Percentiles rank a stretch among this genome's conserved stretches.
Conservation (phyloP, 2,329 filamentous ascomycete species). For the Scleromitrula shiraiana region DNA sequence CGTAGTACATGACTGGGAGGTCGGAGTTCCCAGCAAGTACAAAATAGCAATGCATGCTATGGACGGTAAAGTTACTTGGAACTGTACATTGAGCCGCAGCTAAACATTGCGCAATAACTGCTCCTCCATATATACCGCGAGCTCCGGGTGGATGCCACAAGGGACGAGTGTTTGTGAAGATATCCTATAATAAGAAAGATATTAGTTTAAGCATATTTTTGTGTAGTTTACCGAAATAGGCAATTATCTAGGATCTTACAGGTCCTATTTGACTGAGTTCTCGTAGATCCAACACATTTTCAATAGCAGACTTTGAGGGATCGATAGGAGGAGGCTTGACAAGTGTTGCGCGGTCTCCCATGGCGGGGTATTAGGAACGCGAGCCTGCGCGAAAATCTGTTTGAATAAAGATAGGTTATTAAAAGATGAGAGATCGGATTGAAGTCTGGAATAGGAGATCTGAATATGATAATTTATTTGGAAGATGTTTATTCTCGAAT, state of each 20-base stretch:
- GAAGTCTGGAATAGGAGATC: too few species aligned
- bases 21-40: constrained; percentile 79
- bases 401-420: too few species aligned
- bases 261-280: constrained; percentile 68
- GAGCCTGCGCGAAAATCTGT: too few species aligned
- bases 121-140: constrained; percentile 86
- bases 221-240: constrained; percentile 11
- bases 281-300: constrained; percentile 82
- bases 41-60: constrained; percentile 99
- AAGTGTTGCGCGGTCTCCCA: constrained; percentile 45
- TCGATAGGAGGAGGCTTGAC: constrained; percentile 69
- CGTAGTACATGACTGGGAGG: constrained; percentile 87
- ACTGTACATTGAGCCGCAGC: constrained; percentile 85
- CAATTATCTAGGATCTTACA: constrained; percentile 50
- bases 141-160: constrained; percentile 90
- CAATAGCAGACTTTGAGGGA: constrained; percentile 67
- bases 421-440: too few species aligned
- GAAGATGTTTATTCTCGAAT: too few species aligned
- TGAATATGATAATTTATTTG: too few species aligned
- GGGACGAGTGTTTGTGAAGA: constrained; percentile 90
- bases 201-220: not conserved
- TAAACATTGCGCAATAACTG: constrained; percentile 87
- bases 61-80: constrained; percentile 68
- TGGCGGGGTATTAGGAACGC: too few species aligned
- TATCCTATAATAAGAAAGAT: constrained; percentile 46